A percentile compares a stretch with the other conserved stretches of the same genome.
phyloP scores from a whole-genome alignment of 208 protist genomes.

The Strigomonas culicis region DNA sequence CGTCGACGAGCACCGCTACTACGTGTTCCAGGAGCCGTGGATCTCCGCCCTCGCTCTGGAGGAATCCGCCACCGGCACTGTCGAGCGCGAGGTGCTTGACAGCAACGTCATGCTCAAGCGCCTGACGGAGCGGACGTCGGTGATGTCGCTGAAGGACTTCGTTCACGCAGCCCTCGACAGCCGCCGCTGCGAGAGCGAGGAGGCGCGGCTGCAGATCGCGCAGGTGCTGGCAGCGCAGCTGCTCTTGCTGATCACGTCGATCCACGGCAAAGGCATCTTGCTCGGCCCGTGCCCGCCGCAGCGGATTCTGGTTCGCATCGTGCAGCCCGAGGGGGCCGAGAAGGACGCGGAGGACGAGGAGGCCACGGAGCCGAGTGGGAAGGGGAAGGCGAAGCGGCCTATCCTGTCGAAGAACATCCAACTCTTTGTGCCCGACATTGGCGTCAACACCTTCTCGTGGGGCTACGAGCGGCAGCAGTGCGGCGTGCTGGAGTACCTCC shows the following conservation, averaged over 20 bases:
- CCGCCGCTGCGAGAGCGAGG: constrained; percentile 22
- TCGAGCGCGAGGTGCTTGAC: constrained; percentile 34
- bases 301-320: constrained; percentile 62
- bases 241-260: constrained; percentile 53
- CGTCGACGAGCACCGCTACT: constrained; percentile 74
- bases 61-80: constrained; percentile 24
- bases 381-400: constrained; percentile 8
- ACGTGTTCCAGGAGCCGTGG: constrained; percentile 79
- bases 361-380: constrained; percentile 15
- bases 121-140: constrained; percentile 30
- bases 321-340: constrained; percentile 18
- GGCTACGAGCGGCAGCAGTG: constrained; percentile 83
- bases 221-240: constrained; percentile 65
- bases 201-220: constrained; percentile 54
- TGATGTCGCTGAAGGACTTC: constrained; percentile 78
- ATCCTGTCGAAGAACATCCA: constrained; percentile 46
- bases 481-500: constrained; percentile 80
- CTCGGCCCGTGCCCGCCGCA: constrained; percentile 70
- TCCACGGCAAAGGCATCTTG: constrained; percentile 81
- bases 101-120: constrained; percentile 46
- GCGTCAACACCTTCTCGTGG: constrained; percentile 66
- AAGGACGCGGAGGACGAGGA: constrained; percentile 14
- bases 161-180: constrained; percentile 20
- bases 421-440: constrained; percentile 61
- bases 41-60: constrained; percentile 66